Evolutionary conservation across 441 rosid genomes (phyloP).

Genomic region (Pelargonium fulgidum): DNA sequence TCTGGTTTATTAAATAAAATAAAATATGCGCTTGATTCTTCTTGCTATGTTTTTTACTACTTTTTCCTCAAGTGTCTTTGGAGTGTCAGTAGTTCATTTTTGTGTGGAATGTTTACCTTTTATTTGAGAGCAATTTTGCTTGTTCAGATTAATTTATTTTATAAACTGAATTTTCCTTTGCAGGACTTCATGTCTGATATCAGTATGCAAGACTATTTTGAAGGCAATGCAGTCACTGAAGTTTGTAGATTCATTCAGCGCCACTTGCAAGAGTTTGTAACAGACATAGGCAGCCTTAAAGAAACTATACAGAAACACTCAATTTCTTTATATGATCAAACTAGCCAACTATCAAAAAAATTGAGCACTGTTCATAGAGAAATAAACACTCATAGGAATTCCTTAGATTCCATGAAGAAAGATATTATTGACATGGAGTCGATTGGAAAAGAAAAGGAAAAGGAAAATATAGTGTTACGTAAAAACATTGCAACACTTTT

Average conservation of each 20-base stretch:
- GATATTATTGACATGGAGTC: slow-evolving; percentile 39
- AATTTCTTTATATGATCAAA: slow-evolving; percentile 44
- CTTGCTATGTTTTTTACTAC: neutral
- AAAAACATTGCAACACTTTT: slow-evolving; percentile 54
- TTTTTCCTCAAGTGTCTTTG: slow-evolving; percentile 3
- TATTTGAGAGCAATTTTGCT: neutral
- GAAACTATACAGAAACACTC: slow-evolving; percentile 46
- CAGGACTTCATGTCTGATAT: slow-evolving; percentile 53
- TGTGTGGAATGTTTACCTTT: neutral
- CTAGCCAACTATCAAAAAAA: slow-evolving; percentile 38
- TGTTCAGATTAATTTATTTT: neutral
- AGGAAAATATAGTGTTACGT: slow-evolving; percentile 45
- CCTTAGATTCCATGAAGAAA: slow-evolving; percentile 38
- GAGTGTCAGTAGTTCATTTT: neutral
- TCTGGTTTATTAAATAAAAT: neutral
- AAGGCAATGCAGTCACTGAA: slow-evolving; percentile 34
- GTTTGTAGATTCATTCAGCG: slow-evolving; percentile 39
- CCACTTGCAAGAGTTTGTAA: slow-evolving; percentile 49
- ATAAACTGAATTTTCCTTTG: slow-evolving; percentile 8
- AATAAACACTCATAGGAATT: slow-evolving; percentile 35
- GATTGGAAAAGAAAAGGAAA: slow-evolving; percentile 43
- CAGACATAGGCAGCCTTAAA: slow-evolving; percentile 41
- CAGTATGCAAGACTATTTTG: slow-evolving; percentile 39
- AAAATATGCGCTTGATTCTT: neutral
- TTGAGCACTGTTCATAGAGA: slow-evolving; percentile 38